phyloP scores from a whole-genome alignment of 1,284 basidiomycete genomes.

The Ganoderma sp. region DNA sequence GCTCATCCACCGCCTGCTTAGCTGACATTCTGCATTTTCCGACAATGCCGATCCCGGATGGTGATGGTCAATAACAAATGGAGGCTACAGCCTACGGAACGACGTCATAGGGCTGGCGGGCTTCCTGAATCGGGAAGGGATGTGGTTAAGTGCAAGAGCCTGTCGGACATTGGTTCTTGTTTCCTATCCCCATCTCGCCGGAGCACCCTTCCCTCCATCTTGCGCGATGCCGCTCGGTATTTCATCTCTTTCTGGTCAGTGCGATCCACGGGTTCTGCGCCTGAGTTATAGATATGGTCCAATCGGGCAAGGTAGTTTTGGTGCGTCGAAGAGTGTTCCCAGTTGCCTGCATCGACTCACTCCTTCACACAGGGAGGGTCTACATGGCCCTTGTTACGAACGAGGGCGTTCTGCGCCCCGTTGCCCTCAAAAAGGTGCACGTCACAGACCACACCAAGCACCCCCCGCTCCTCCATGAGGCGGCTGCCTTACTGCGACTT shows the following conservation, averaged over 20 bases:
- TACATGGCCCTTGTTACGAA: neutral
- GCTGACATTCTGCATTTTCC: too few relatives aligned
- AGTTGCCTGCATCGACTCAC: neutral
- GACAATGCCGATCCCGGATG: too few relatives aligned
- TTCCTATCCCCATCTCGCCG: too few relatives aligned
- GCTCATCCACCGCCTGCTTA: too few relatives aligned
- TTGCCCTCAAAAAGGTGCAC: constrained; percentile 1
- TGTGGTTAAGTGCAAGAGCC: too few relatives aligned
- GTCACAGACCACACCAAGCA: neutral
- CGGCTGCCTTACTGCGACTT: neutral
- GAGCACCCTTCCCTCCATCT: too few relatives aligned
- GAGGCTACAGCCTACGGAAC: too few relatives aligned
- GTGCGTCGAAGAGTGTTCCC: neutral
- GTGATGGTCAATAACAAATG: too few relatives aligned
- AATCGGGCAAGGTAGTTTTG: neutral
- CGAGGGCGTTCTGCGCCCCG: neutral
- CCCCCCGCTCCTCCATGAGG: neutral
- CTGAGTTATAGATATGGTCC: neutral
- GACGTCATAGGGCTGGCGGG: too few relatives aligned
- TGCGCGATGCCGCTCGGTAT: too few relatives aligned
- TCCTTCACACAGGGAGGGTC: neutral
- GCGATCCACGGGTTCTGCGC: neutral
- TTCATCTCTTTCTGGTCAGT: neutral
- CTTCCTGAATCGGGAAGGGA: too few relatives aligned
- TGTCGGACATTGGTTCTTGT: too few relatives aligned